Evolutionary conservation across 805 yeast genomes (phyloP), one percentile per base, ranked within the genome.

Genomic region (Citeromyces nyonsensis): DNA sequence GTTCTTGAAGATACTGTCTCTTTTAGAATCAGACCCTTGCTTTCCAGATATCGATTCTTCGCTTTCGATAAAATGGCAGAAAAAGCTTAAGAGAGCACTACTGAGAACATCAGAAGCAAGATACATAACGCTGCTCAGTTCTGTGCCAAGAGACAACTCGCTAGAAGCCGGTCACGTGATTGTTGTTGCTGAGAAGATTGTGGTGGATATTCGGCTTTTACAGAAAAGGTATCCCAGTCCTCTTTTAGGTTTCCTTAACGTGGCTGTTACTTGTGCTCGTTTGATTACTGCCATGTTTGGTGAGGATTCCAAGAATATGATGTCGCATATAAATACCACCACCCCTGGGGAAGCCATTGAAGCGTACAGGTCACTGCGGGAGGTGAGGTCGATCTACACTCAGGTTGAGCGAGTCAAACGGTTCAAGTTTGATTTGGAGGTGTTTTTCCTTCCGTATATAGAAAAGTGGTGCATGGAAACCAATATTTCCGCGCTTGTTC

Each of bases 91-190:
- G 7, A 18, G 22, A 18, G 22, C 22, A 18, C 22, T 18, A 5
- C 7, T 18, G 22, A 18, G 22, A 18, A 18, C 22, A 5, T 18
- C 22, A 18, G 22, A 18, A 18, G 22, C 18, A n/a, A n/a, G 29
- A 13, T 27, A 27, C 29, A 27, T 15, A 13, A 18, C 11, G n/a
- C 29, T 27, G 20, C 15, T 27, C n/a, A 27, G 22, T 10, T 15
- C 15, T 5, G 18, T 27, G 8, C 29, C 29, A 22, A 22, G 15
- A 18, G 72, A 67, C 44, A 57, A 60, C 27, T 56, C 73, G 0
- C 47, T 78, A 6, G 68, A 61, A 26, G 52, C 75, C 2, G 44
- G 60, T 15, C 78, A 78, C 49, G 59, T 79, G 2, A 59, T 69
- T 30, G 64, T 70, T 28, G 57, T 76, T 4, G 70, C 76, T 0